These are phyloP conservation scores for Sporothrix mexicana DNA, from an alignment of 2,329 filamentous ascomycete genomes.

Conservation along the genomic window DNA sequence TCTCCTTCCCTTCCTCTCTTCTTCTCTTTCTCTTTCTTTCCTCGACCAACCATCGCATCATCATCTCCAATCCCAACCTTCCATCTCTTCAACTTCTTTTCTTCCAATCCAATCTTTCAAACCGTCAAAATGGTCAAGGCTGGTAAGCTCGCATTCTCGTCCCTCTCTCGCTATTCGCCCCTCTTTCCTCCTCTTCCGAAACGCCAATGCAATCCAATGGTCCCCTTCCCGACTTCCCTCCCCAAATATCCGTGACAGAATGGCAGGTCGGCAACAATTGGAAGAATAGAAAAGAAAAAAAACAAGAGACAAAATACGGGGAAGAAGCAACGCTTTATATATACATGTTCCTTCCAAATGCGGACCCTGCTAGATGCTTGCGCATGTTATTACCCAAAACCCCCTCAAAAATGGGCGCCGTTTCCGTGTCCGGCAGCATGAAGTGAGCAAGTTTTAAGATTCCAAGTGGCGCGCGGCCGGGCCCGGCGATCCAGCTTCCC, in stretches of 20 bases:
- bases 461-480: constrained; percentile 26
- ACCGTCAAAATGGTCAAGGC: constrained; percentile 96
- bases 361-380: constrained; percentile 5
- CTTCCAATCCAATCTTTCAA: constrained; percentile 37
- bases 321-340: constrained; percentile 17
- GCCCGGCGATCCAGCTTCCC: constrained; percentile 31
- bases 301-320: background rate
- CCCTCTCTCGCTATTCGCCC: background rate
- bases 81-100: constrained; percentile 1
- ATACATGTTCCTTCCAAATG: constrained; percentile 6
- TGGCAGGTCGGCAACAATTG: background rate
- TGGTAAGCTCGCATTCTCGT: constrained; percentile 62
- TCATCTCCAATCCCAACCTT: constrained; percentile 15
- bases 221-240: constrained; percentile 3
- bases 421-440: constrained; percentile 22
- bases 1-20: constrained; percentile 7
- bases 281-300: background rate
- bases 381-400: constrained; percentile 5
- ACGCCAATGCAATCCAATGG: background rate
- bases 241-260: background rate
- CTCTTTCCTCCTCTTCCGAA: constrained; percentile 12
- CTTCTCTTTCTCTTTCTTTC: background rate
- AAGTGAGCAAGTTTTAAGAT: constrained; percentile 35
- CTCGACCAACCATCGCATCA: background rate
- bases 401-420: constrained; percentile 1